Evolutionary conservation across 2,329 filamentous ascomycete species (phyloP), one percentile per base, ranked within the genome.

Genomic region (Neocucurbitaria cava): DNA sequence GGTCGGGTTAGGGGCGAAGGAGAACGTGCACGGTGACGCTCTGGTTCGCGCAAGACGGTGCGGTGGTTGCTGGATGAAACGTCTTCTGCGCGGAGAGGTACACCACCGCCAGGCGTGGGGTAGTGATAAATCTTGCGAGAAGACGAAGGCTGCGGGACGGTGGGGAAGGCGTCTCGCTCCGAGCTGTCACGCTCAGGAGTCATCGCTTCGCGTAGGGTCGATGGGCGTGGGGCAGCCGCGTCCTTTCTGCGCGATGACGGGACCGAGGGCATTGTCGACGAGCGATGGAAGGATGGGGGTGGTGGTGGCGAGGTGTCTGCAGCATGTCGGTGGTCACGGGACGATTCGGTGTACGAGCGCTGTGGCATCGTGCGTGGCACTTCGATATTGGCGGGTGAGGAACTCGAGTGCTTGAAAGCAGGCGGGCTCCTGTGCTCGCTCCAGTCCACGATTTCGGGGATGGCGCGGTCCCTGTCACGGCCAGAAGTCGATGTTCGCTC

Each of bases 261-360:
- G 18, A 40, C 38, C 9, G 68, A 46, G 33, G 74, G 78, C 78
- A 78, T 79, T 0, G 77, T 81, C 45, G 80, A 72, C 24, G 78
- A 71, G 53, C 79, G 78, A 45, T 66, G 73, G 40, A 80, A 67
- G 31, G 52, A 53, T 21, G 76, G 71, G 3, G 70, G 71, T 48
- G 76, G 71, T 3, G 70, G 71, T 48, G 72, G 73, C 44, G 72
- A 70, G 15, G 66, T 65, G 7, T 72, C 72, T 23, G 62, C 54
- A 20, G 62, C 54, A 20, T 68, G 70, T 47, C 68, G 70, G 39
- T 64, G 57, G 15, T 70, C 66, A 21, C 62, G 64, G 17, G 61
- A 53, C 20, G 55, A 57, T 28, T 66, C 49, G 30, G 65, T 76
- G 49, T 70, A 69, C 3, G 73, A 67, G 51, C 74, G 73, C 44